A percentile compares a stretch with the other conserved stretches of the same genome.
phyloP scores from a whole-genome alignment of 495 filamentous ascomycete genomes.

The Thermochaetoides thermophila region DNA sequence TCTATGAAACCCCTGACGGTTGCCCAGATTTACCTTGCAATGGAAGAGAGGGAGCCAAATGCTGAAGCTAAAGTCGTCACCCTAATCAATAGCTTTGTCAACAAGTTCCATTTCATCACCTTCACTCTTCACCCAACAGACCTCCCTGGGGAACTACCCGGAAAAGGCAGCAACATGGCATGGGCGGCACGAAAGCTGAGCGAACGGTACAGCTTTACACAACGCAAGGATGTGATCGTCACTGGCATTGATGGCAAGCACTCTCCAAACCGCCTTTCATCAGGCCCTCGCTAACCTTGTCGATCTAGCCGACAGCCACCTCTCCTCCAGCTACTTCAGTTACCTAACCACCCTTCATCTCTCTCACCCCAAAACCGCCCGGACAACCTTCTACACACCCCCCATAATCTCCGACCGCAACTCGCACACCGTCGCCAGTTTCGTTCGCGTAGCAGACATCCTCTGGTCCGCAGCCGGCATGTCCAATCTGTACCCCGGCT shows the following conservation, averaged over 20 bases:
- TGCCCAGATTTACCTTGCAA: constrained; percentile 50
- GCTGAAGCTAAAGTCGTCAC: constrained; percentile 38
- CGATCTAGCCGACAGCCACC: constrained; percentile 48
- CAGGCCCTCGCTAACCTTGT: constrained; percentile 17
- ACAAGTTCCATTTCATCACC: constrained; percentile 44
- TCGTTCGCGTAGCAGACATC: constrained; percentile 55
- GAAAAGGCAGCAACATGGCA: constrained; percentile 54
- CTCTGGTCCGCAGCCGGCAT: constrained; percentile 52
- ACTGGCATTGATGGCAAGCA: constrained; percentile 55
- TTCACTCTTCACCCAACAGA: constrained; percentile 46
- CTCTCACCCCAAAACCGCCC: constrained; percentile 35
- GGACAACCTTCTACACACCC: constrained; percentile 46
- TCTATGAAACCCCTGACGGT: no score
- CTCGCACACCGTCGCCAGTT: constrained; percentile 44
- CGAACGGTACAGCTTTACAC: constrained; percentile 34
- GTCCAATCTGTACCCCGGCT: constrained; percentile 46
- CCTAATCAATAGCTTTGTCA: constrained; percentile 39
- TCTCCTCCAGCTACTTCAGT: constrained; percentile 48
- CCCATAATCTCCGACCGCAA: constrained; percentile 65
- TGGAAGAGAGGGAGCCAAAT: constrained; percentile 46
- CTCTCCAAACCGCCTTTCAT: constrained; percentile 2
- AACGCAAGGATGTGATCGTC: constrained; percentile 44
- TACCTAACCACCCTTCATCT: constrained; percentile 45
- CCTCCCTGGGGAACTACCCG: constrained; percentile 46
- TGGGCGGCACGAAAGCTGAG: constrained; percentile 49